phyloP scores from a whole-genome alignment of 2,329 filamentous ascomycete species.

The Sporothrix phasma region DNA sequence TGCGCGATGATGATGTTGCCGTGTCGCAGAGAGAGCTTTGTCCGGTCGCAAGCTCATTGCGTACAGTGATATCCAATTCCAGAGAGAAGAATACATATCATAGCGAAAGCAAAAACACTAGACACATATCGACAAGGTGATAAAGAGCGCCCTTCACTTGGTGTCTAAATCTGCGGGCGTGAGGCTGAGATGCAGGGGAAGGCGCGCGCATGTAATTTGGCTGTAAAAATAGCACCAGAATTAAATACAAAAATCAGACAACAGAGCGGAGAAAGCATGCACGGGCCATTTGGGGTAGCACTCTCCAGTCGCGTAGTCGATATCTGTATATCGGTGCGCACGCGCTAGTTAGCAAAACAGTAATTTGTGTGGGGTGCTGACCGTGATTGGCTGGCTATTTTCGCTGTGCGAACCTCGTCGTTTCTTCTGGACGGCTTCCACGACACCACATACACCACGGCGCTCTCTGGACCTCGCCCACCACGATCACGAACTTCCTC shows the following conservation, averaged over 20 bases:
- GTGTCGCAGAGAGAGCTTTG: background rate
- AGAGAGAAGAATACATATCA: too few relatives aligned
- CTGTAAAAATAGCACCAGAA: background rate
- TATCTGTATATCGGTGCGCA: background rate
- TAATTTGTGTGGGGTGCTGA: background rate
- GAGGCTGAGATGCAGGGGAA: conserved; percentile 5
- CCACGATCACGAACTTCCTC: background rate
- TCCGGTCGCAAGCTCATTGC: background rate
- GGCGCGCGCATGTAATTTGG: background rate
- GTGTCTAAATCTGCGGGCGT: background rate
- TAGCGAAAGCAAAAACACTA: too few relatives aligned
- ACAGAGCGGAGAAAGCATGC: background rate
- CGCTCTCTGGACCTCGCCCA: background rate
- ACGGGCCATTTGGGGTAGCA: background rate
- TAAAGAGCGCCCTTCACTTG: background rate
- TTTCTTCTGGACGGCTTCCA: background rate
- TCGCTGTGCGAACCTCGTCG: conserved; percentile 1
- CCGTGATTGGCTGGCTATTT: conserved; percentile 8
- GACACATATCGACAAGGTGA: background rate
- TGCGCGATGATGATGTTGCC: background rate
- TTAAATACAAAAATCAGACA: background rate
- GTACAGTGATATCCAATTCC: background rate
- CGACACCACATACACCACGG: background rate
- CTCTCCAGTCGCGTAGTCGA: background rate
- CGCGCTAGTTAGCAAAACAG: conserved; percentile 1